phyloP scores from a whole-genome alignment of 2,329 filamentous ascomycete genomes.

The Arthrobotrys pseudoclavata region DNA sequence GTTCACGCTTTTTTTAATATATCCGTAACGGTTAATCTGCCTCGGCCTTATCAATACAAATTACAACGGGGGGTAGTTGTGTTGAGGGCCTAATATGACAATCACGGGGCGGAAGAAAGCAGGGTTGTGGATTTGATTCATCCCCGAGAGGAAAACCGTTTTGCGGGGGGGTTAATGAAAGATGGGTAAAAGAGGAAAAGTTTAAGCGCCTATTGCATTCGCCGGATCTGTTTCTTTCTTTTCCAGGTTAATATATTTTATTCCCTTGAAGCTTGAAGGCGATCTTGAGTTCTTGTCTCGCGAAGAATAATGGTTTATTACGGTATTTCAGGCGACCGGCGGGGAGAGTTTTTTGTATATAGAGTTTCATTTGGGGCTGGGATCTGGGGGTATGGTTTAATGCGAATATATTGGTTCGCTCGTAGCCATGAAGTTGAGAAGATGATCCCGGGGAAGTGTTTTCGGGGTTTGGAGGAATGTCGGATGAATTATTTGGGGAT shows the following conservation, averaged over 20 bases:
- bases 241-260: not conserved
- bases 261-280: not conserved
- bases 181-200: not conserved
- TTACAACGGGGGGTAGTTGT: constrained; percentile 30
- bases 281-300: not conserved
- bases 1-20: constrained; percentile 30
- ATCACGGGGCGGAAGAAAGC: constrained; percentile 13
- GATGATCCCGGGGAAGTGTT: not conserved
- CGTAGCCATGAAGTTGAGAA: not conserved
- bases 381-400: constrained; percentile 10
- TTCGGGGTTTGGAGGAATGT: constrained; percentile 5
- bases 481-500: constrained; percentile 20
- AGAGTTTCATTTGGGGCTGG: not conserved
- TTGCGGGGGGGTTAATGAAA: constrained; percentile 16
- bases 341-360: constrained; percentile 13
- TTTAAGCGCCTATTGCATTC: constrained; percentile 26
- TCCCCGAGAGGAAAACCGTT: constrained; percentile 5
- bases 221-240: not conserved
- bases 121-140: not conserved
- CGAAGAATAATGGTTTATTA: constrained; percentile 18
- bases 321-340: constrained; percentile 18
- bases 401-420: constrained; percentile 11
- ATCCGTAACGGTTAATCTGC: constrained; percentile 37
- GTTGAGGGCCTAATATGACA: constrained; percentile 46
- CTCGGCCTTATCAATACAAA: constrained; percentile 11